phyloP scores from a whole-genome alignment of 164 flowering plant species.

The Platanus orientalis region DNA sequence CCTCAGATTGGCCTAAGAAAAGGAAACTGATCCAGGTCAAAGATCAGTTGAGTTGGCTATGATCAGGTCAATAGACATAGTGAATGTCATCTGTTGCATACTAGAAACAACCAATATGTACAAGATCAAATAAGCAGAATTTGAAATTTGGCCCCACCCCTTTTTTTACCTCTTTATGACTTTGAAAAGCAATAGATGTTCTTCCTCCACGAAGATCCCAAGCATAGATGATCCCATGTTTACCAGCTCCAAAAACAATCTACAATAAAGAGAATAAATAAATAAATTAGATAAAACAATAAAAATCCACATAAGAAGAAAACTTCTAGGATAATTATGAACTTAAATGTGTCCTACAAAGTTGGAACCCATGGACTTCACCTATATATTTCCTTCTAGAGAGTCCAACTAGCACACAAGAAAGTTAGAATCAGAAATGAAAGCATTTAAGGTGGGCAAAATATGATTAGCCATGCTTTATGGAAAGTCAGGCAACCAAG shows the following conservation, averaged over 20 bases:
- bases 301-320: not conserved
- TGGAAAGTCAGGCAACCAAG: too few relatives aligned
- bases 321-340: not conserved
- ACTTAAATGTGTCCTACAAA: not conserved
- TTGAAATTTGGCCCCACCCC: not conserved
- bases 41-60: too few relatives aligned
- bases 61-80: too few relatives aligned
- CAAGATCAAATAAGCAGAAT: not conserved
- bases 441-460: too few relatives aligned
- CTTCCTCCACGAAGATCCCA: constrained; percentile 99
- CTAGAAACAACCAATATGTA: not conserved
- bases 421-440: too few relatives aligned
- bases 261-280: constrained; percentile 20
- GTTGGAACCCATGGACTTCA: too few relatives aligned
- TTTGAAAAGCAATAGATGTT: constrained; percentile 58
- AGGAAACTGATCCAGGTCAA: too few relatives aligned
- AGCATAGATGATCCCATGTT: constrained; percentile 57
- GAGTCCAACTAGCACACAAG: too few relatives aligned
- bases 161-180: constrained; percentile 62
- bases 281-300: not conserved
- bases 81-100: not conserved
- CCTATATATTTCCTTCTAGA: too few relatives aligned
- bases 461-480: too few relatives aligned
- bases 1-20: too few relatives aligned
- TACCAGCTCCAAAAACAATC: constrained; percentile 79